Conservation (phyloP, 768 basidiomycete genomes). For the Tulasnella sp. region DNA sequence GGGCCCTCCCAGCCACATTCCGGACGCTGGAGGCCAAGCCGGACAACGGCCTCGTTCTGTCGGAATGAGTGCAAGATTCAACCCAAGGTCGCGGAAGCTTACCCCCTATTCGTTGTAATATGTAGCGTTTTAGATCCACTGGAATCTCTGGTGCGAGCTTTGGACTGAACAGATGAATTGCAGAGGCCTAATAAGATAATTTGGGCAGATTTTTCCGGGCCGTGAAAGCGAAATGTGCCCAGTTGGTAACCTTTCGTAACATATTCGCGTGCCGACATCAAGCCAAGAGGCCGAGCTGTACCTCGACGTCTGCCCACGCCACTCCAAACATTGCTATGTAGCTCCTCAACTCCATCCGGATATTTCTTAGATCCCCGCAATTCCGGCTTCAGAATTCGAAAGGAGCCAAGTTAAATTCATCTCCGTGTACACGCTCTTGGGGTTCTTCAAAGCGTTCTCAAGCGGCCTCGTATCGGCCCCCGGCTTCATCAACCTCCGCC, state of each 20-base stretch:
- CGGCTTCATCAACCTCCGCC: background rate
- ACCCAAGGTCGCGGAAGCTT: background rate
- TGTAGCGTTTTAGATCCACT: too few relatives aligned
- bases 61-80: background rate
- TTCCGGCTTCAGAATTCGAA: background rate
- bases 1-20: background rate
- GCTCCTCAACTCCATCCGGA: background rate
- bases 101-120: too few relatives aligned
- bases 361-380: background rate
- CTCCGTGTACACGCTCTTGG: background rate
- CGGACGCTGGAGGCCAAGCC: background rate
- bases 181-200: too few relatives aligned
- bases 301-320: too few relatives aligned
- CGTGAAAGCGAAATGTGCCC: too few relatives aligned
- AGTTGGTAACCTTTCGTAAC: too few relatives aligned
- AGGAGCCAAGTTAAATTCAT: background rate
- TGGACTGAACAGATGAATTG: too few relatives aligned
- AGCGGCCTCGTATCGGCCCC: background rate
- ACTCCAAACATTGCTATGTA: too few relatives aligned
- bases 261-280: too few relatives aligned
- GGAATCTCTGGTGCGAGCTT: too few relatives aligned
- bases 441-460: background rate
- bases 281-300: too few relatives aligned
- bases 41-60: background rate
- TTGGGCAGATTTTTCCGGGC: too few relatives aligned